Evolutionary conservation across 306 rosid species (phyloP).

Genomic region (Acmispon strigosus): DNA sequence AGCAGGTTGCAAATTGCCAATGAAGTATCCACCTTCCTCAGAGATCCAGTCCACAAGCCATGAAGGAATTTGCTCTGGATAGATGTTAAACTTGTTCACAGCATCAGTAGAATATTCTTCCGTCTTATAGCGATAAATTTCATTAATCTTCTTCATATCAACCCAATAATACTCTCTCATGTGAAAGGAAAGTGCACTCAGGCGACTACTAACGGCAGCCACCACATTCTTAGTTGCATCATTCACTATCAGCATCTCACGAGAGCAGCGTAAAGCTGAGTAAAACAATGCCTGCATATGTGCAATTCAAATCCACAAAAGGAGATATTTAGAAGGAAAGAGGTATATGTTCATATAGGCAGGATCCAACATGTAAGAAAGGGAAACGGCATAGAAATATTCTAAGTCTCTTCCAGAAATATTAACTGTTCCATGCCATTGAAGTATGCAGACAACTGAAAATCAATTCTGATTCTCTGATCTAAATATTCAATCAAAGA

Average conservation of each 20-base stretch:
- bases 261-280: conserved; percentile 75
- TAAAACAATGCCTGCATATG: conserved; percentile 73
- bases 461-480: neutral
- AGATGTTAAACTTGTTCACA: conserved; percentile 86
- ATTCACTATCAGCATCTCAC: conserved; percentile 78
- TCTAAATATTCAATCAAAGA: neutral
- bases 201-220: conserved; percentile 73
- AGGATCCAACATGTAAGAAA: neutral
- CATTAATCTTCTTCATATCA: conserved; percentile 76
- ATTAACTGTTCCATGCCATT: neutral
- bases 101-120: conserved; percentile 93
- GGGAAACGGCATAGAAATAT: neutral
- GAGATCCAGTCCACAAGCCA: conserved; percentile 96
- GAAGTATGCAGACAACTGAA: neutral
- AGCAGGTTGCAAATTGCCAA: conserved; percentile 90
- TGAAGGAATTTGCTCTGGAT: conserved; percentile 93
- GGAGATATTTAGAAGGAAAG: conserved; percentile 8
- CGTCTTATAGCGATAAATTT: conserved; percentile 88
- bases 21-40: conserved; percentile 84
- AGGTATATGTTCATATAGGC: neutral
- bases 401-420: conserved; percentile 2
- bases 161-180: conserved; percentile 93
- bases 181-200: conserved; percentile 87
- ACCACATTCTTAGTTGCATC: conserved; percentile 65
- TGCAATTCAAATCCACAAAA: conserved; percentile 6